phyloP scores from a whole-genome alignment of 768 basidiomycete species.

The Trametes cingulata region DNA sequence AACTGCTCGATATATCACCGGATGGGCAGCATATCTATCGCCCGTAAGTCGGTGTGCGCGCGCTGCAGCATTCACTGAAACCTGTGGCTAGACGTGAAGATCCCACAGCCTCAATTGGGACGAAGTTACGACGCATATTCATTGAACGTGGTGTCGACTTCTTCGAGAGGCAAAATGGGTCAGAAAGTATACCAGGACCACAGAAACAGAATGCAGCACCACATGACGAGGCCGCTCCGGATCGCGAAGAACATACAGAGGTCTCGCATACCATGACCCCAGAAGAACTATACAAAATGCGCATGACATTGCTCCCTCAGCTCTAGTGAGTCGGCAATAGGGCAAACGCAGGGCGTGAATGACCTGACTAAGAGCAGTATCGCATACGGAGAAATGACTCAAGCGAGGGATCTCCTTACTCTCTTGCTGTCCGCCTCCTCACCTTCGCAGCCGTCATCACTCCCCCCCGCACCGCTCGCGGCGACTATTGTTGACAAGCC shows the following conservation, averaged over 20 bases:
- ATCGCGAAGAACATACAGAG: conserved; percentile 36
- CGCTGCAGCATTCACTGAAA: conserved; percentile 6
- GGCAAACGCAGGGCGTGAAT: neutral
- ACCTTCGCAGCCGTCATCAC: conserved; percentile 32
- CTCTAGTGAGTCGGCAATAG: conserved; percentile 57
- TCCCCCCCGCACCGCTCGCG: conserved; percentile 42
- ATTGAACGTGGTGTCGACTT: conserved; percentile 74
- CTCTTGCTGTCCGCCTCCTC: conserved; percentile 50
- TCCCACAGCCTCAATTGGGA: conserved; percentile 58
- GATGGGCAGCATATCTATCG: conserved; percentile 73
- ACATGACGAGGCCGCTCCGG: conserved; percentile 33
- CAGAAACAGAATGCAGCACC: conserved; percentile 27
- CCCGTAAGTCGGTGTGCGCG: conserved; percentile 49
- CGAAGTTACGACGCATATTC: conserved; percentile 69
- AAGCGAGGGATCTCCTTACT: conserved; percentile 69
- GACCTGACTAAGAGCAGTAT: conserved; percentile 44
- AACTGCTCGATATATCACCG: conserved; percentile 65
- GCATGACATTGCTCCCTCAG: conserved; percentile 67
- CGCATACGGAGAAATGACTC: conserved; percentile 78
- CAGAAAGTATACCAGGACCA: conserved; percentile 13
- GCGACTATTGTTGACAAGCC: conserved; percentile 70
- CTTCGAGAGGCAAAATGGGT: conserved; percentile 53
- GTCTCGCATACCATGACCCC: conserved; percentile 57
- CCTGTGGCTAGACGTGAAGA: conserved; percentile 42
- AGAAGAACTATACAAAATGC: conserved; percentile 75